These are phyloP conservation scores for Melampsora larici-populina DNA, from an alignment of 1,284 basidiomycete genomes.

Conservation along the genomic window DNA sequence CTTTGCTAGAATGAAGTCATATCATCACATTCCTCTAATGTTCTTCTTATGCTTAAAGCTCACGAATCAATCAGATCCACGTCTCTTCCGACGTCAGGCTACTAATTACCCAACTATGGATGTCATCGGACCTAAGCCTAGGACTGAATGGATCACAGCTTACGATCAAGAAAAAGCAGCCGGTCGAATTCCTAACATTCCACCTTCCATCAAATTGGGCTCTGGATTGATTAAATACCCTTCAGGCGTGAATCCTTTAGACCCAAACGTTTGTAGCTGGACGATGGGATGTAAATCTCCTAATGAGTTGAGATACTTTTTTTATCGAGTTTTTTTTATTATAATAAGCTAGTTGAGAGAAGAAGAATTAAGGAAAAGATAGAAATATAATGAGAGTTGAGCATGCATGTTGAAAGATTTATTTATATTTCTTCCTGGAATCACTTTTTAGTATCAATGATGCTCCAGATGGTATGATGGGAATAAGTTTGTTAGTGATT, in stretches of 20 bases:
- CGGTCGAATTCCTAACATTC: slow-evolving; percentile 70
- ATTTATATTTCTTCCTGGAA: neutral
- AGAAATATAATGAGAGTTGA: neutral
- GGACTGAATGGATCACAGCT: slow-evolving; percentile 69
- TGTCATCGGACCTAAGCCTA: slow-evolving; percentile 47
- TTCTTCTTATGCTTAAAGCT: no score
- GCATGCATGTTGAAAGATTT: no score
- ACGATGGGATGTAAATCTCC: slow-evolving; percentile 31
- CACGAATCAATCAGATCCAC: neutral
- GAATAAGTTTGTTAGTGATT: slow-evolving; percentile 30
- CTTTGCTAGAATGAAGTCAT: no score
- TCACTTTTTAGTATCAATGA: slow-evolving; percentile 22
- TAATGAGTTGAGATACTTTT: slow-evolving; percentile 23
- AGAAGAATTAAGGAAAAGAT: no score
- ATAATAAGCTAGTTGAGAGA: neutral
- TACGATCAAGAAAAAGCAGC: slow-evolving; percentile 64
- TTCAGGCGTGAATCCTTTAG: slow-evolving; percentile 42
- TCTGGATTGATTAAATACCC: slow-evolving; percentile 20
- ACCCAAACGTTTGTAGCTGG: slow-evolving; percentile 37
- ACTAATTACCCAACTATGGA: slow-evolving; percentile 12
- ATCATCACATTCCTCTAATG: no score
- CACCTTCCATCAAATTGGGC: slow-evolving; percentile 56
- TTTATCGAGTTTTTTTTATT: neutral
- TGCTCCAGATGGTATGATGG: slow-evolving; percentile 42
- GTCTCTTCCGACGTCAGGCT: neutral